phyloP scores from a whole-genome alignment of 371 early-diverging fungal species.

The Pancytospora epiphaga region DNA sequence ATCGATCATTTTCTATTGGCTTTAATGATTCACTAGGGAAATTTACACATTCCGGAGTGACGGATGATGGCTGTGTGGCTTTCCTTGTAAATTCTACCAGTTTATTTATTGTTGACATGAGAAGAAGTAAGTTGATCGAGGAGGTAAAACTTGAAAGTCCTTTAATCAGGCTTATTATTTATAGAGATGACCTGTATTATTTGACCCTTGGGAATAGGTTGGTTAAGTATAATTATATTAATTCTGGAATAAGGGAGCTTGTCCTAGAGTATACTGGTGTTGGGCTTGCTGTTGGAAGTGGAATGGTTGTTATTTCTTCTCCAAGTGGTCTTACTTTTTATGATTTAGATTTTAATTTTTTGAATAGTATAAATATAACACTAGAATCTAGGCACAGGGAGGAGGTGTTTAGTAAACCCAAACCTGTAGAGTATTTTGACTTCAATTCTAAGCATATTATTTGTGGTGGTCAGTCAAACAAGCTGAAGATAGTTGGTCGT shows the following conservation, averaged over 20 bases:
- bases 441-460: conserved; percentile 29
- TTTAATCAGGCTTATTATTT: conserved; percentile 23
- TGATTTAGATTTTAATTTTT: conserved; percentile 36
- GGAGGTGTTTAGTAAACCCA: conserved; percentile 38
- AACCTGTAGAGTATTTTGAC: conserved; percentile 33
- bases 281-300: conserved; percentile 17
- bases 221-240: conserved; percentile 31
- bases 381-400: conserved; percentile 34
- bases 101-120: conserved; percentile 40
- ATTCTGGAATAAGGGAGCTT: neutral
- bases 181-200: conserved; percentile 24
- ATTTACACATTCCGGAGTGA: neutral
- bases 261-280: conserved; percentile 24
- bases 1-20: conserved; percentile 35
- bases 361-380: conserved; percentile 7
- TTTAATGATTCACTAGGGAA: neutral
- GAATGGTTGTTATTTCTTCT: conserved; percentile 24
- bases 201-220: conserved; percentile 32
- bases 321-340: conserved; percentile 30
- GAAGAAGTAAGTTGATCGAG: conserved; percentile 43
- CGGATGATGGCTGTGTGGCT: conserved; percentile 35
- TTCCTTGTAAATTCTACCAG: conserved; percentile 34
- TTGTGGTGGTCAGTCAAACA: conserved; percentile 39
- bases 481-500: conserved; percentile 26
- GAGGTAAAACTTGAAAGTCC: conserved; percentile 23